Evolutionary conservation across 805 yeast genomes (phyloP).

Genomic region (Sugiyamaella floridensis): DNA sequence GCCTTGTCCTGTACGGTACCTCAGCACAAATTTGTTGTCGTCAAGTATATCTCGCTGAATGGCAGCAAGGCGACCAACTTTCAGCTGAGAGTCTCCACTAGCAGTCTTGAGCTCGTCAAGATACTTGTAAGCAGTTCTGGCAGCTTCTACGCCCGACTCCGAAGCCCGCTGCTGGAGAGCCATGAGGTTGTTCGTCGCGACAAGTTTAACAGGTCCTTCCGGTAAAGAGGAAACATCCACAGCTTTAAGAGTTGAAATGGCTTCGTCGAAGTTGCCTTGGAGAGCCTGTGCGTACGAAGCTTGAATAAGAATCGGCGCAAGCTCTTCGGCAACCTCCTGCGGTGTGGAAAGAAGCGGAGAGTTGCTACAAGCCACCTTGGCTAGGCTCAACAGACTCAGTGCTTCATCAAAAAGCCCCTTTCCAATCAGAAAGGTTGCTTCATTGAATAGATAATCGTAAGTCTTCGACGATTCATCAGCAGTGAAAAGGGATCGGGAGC

Average conservation of each 20-base stretch:
- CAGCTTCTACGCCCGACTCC: constrained; percentile 9
- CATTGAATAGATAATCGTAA: constrained; percentile 58
- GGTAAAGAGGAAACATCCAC: constrained; percentile 23
- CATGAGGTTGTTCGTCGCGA: constrained; percentile 15
- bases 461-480: constrained; percentile 19
- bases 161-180: constrained; percentile 5
- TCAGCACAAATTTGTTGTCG: not conserved
- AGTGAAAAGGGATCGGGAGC: not conserved
- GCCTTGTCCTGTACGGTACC: not conserved
- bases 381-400: constrained; percentile 39
- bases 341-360: constrained; percentile 32
- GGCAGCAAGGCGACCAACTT: not conserved
- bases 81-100: constrained; percentile 24
- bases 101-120: constrained; percentile 35
- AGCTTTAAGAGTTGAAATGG: constrained; percentile 34
- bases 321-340: constrained; percentile 44
- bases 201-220: constrained; percentile 8
- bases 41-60: not conserved
- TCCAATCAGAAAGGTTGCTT: constrained; percentile 44
- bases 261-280: constrained; percentile 33
- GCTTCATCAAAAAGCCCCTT: constrained; percentile 37
- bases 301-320: constrained; percentile 53
- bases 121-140: constrained; percentile 35
- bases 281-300: constrained; percentile 47
- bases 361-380: constrained; percentile 37